Evolutionary conservation across 1,284 basidiomycete species (phyloP).

Genomic region (Boletus semigastroideus): DNA sequence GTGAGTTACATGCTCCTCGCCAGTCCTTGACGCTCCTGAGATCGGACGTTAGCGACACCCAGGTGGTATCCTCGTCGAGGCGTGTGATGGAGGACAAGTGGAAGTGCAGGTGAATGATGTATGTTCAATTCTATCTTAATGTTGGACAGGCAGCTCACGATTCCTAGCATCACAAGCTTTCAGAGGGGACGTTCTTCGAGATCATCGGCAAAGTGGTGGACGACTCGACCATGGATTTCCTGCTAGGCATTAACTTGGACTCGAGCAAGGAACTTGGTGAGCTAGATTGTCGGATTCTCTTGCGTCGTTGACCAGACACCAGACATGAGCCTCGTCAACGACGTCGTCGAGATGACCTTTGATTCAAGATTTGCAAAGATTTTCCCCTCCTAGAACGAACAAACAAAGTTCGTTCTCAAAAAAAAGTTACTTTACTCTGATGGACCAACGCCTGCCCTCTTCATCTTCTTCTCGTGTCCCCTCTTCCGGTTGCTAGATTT

Average conservation of each 20-base stretch:
- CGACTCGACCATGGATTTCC: conserved; percentile 60
- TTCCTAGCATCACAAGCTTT: conserved; percentile 45
- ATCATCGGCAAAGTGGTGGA: conserved; percentile 71
- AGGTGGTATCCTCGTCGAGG: conserved; percentile 61
- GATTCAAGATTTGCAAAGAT: conserved; percentile 58
- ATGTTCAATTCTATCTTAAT: conserved; percentile 17
- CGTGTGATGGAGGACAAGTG: conserved; percentile 74
- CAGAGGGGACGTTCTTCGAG: conserved; percentile 66
- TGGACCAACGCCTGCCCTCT: conserved; percentile 43
- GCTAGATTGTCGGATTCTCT: neutral
- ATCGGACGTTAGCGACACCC: conserved; percentile 45
- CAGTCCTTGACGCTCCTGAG: conserved; percentile 2
- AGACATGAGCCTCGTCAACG: conserved; percentile 70
- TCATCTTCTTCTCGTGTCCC: conserved; percentile 79
- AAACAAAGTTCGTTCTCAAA: neutral
- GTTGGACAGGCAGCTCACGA: neutral
- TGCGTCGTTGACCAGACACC: conserved; percentile 6
- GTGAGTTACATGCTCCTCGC: conserved; percentile 34
- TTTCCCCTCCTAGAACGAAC: conserved; percentile 43
- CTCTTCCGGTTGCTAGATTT: conserved; percentile 71
- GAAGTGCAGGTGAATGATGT: conserved; percentile 53
- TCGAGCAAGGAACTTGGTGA: conserved; percentile 57
- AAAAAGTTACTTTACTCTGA: conserved; percentile 12
- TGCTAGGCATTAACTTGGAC: conserved; percentile 64
- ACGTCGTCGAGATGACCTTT: conserved; percentile 63